Percentiles rank a stretch among this genome's conserved stretches.
phyloP scores from a whole-genome alignment of 345 rosid species.

The Noccaea bulbosa region DNA sequence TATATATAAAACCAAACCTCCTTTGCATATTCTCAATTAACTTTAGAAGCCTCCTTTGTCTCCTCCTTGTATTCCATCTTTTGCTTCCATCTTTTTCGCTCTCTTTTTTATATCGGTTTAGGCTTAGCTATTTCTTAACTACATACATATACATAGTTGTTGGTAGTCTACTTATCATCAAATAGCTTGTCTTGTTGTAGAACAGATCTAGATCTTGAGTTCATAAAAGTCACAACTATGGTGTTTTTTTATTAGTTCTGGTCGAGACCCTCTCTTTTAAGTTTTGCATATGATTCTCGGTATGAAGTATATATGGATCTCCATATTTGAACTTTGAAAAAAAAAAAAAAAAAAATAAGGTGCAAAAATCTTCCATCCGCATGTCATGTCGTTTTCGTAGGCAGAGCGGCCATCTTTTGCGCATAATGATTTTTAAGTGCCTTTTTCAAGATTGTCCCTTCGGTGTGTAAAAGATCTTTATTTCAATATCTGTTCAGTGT shows the following conservation, averaged over 20 bases:
- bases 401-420: conserved; percentile 49
- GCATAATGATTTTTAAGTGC: conserved; percentile 29
- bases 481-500: conserved; percentile 31
- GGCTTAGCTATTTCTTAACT: background rate
- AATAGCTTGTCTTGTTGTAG: background rate
- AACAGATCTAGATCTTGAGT: conserved; percentile 19
- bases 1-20: conserved; percentile 39
- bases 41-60: conserved; percentile 33
- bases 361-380: conserved; percentile 49
- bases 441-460: conserved; percentile 31
- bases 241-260: background rate
- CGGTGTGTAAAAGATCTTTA: conserved; percentile 23
- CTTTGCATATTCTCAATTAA: background rate
- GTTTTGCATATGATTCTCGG: no score
- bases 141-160: background rate
- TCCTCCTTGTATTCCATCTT: background rate
- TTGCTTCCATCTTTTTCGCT: background rate
- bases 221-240: background rate
- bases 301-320: no score
- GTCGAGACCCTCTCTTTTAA: no score
- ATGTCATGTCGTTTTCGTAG: conserved; percentile 40
- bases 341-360: background rate
- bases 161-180: background rate
- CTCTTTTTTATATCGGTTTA: background rate
- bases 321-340: no score